Evolutionary conservation across 441 rosid species (phyloP).

Genomic region (Aleurites moluccanus): DNA sequence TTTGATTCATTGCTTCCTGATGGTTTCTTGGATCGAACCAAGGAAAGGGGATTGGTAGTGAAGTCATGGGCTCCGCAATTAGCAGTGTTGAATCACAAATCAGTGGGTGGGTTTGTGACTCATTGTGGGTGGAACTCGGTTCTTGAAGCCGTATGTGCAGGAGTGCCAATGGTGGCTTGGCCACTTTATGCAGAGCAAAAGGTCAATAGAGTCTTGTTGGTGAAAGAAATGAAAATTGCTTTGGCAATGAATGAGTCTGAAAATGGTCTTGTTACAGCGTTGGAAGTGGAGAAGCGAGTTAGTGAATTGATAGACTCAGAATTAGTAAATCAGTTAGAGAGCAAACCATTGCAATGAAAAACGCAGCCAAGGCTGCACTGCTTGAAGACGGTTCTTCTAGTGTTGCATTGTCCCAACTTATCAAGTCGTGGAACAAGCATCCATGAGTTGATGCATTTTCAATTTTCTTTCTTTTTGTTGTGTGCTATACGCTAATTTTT

Average conservation of each 20-base stretch:
- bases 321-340: conserved; percentile 16
- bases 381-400: conserved; percentile 20
- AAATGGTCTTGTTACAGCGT: conserved; percentile 30
- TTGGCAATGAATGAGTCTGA: conserved; percentile 27
- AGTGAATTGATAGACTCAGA: conserved; percentile 39
- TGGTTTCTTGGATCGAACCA: conserved; percentile 26
- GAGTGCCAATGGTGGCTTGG: conserved; percentile 40
- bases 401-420: conserved; percentile 2
- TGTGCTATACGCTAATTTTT: no score
- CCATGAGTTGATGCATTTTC: no score
- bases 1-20: conserved; percentile 4
- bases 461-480: no score
- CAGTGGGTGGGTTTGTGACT: conserved; percentile 33
- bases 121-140: conserved; percentile 23
- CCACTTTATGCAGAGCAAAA: conserved; percentile 37
- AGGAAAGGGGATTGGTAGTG: conserved; percentile 30
- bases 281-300: conserved; percentile 42
- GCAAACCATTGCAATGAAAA: conserved; percentile 12
- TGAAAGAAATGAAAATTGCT: conserved; percentile 42
- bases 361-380: conserved; percentile 11
- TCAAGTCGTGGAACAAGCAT: conserved; percentile 18
- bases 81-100: conserved; percentile 25
- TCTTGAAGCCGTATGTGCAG: conserved; percentile 29
- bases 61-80: conserved; percentile 38
- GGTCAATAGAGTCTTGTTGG: conserved; percentile 22